Base-by-base conservation (phyloP, 371 early-diverging fungal genomes). In the Funneliformis caledonium region DNA sequence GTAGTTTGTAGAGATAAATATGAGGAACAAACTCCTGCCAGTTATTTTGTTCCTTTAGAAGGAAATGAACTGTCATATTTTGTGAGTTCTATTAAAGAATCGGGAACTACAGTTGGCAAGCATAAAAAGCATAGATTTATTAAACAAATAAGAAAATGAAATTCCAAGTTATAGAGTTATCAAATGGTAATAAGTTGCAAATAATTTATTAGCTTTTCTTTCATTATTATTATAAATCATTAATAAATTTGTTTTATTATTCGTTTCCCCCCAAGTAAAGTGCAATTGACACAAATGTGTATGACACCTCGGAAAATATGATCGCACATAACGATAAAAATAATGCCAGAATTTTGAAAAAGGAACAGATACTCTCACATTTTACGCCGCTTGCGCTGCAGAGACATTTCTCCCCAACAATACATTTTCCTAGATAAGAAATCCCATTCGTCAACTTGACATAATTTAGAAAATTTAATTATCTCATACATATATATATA, bases 221-320 rank as follows among this genome's bases (percentile, higher is more conserved):
- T 72, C 3, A 14, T 72, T 8, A 45, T n/a, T 61, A 80, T 43
- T 26, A 72, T 69, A 43, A 1, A 1, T 12, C 45, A 22, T 77
- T 19, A 7, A 50, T 59, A 52, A 43, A 5, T 81, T 85, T 69
- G 83, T 84, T 1, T 70, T 84, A 75, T 96, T 97, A 31, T 95
- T 97, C 88, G 97, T 96, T 9, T 3, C 97, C 97, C 37, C 48
- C 84, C 98, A 26, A 89, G 88, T 59, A 90, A 94, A 50, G 94
- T 99, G 96, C 99, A 98, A 33, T 88, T 98, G 70, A 99, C 98
- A 9, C 98, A 99, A n/a, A n/a, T n/a, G 26, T 26, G 26, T 26
- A 26, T 26, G 26, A 26, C 26, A 26, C 26, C 26, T 26, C 26
- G 26, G 26, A 26, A 26, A 26, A 26, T 26, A 26, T 26, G 26